These are phyloP conservation scores for Amanita subjunquillea DNA, from an alignment of 768 basidiomycete species.

Conservation along the genomic window DNA sequence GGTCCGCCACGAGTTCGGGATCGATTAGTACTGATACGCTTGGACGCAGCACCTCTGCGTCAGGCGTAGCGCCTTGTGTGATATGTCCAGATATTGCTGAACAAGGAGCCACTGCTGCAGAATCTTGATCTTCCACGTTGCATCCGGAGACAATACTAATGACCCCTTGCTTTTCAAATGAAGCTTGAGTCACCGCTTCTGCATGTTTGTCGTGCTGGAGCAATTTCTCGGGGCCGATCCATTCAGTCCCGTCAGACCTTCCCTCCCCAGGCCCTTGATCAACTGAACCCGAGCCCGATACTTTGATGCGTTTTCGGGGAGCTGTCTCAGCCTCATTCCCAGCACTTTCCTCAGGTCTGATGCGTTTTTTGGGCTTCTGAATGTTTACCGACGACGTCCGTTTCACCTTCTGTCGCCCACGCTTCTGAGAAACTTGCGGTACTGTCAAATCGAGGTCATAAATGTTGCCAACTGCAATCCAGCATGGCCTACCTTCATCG, in stretches of 20 bases:
- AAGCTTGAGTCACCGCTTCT: neutral
- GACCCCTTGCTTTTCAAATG: neutral
- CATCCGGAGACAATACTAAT: neutral
- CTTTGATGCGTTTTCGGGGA: neutral
- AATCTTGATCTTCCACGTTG: neutral
- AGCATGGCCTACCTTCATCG: no score
- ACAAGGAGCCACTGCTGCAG: neutral
- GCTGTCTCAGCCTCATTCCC: neutral
- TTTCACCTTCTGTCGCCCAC: neutral
- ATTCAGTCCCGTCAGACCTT: neutral
- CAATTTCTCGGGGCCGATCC: neutral
- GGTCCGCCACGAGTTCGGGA: conserved; percentile 8
- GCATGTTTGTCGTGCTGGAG: neutral
- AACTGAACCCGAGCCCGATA: neutral
- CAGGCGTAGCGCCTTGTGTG: neutral
- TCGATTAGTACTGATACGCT: conserved; percentile 8
- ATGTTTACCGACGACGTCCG: neutral
- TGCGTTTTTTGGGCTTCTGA: neutral
- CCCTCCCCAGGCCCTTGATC: neutral
- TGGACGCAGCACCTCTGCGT: neutral
- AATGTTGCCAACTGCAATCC: neutral
- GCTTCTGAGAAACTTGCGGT: neutral
- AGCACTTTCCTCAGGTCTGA: neutral
- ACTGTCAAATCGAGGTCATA: neutral
- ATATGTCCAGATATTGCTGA: neutral